Evolutionary conservation across 2,329 filamentous ascomycete species (phyloP).

Genomic region (Ceratocystiopsis minuta): DNA sequence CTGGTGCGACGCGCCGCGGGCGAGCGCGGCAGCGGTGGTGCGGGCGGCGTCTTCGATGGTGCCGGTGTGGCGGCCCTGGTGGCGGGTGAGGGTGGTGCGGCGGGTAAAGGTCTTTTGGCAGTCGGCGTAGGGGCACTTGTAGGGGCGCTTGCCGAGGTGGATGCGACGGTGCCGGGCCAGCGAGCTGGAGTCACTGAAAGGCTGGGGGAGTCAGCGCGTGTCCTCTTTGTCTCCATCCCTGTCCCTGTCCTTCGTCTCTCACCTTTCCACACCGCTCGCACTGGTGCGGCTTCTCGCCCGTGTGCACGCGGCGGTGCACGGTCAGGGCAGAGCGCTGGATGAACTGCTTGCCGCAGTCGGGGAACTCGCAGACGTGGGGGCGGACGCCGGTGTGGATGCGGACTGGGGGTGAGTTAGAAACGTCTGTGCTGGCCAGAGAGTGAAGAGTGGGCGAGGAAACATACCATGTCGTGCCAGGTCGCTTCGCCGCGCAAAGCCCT

Average conservation of each 20-base stretch:
- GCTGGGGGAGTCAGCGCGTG: constrained; percentile 30
- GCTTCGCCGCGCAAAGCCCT: constrained; percentile 83
- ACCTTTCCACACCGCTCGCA: constrained; percentile 96
- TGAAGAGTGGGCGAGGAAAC: constrained; percentile 14
- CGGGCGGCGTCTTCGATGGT: constrained; percentile 87
- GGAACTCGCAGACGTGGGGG: constrained; percentile 82
- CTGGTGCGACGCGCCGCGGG: constrained; percentile 26
- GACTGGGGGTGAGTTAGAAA: constrained; percentile 41
- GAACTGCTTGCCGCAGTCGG: constrained; percentile 83
- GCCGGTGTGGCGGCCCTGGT: constrained; percentile 90
- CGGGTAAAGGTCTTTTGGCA: constrained; percentile 98
- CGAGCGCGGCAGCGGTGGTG: constrained; percentile 72
- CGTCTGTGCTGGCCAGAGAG: background rate
- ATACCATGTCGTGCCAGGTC: constrained; percentile 88
- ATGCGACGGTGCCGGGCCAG: constrained; percentile 85
- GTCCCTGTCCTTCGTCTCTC: constrained; percentile 14
- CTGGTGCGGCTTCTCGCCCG: constrained; percentile 95
- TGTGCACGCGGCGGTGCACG: constrained; percentile 88
- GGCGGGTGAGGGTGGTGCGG: constrained; percentile 81
- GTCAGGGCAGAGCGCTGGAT: constrained; percentile 93
- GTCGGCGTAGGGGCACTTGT: constrained; percentile 93
- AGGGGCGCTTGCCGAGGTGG: constrained; percentile 86
- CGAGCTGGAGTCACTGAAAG: constrained; percentile 91
- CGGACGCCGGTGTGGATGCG: constrained; percentile 85
- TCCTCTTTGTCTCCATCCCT: background rate